Base-by-base conservation (phyloP, 164 flowering plant species). In the Houttuynia cordata region DNA sequence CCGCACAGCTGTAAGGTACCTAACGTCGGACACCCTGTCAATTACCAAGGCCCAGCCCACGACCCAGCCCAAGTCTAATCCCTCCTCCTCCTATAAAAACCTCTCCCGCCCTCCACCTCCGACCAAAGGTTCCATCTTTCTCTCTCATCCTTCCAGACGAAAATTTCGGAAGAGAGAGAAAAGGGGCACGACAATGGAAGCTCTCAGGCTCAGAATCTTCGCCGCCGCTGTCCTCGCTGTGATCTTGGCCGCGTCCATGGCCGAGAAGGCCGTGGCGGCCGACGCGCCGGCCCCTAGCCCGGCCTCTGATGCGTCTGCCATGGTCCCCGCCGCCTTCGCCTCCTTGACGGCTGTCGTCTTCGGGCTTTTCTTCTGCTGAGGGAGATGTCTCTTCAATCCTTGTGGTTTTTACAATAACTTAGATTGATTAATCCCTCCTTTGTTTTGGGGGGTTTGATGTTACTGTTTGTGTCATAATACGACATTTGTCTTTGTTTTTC, bases 241-340 rank as follows among this genome's bases (percentile, higher is more conserved):
- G 18, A n/a, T 74, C 41, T 61, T 79, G 80, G 79, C 77, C 3
- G 40, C 66, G 5, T 67, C 78, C 13, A 66, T 71, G 63, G 49
- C 70, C 64, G 64, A 64, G 21, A 37, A 56, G 42, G 70, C 62
- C 45, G 23, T 62, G 17, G 76, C 76, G 17, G 73, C 70, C 20
- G 70, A 71, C 0, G 67, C 64, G 55, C 74, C 74, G 0, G 70
- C 74, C 0, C 74, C 74, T 10, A 17, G 64, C 62, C 74, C 74
- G 19, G 23, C 62, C 15, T 53, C 64, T 23, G 64, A 22, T 20
- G 57, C 34, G 7, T 22, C 64, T 21, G 24, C 20, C 8, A 9
- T 66, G 14, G 58, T 25, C 18, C 62, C 62, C 0, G 10, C 62
- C 17, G 7, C 22, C 22, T 34, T 59, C 49, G 57, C 62, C 51